Percentiles rank a stretch among this genome's conserved stretches.
phyloP scores from a whole-genome alignment of 129 eudicot genomes.

The Oenanthe sinensis region DNA sequence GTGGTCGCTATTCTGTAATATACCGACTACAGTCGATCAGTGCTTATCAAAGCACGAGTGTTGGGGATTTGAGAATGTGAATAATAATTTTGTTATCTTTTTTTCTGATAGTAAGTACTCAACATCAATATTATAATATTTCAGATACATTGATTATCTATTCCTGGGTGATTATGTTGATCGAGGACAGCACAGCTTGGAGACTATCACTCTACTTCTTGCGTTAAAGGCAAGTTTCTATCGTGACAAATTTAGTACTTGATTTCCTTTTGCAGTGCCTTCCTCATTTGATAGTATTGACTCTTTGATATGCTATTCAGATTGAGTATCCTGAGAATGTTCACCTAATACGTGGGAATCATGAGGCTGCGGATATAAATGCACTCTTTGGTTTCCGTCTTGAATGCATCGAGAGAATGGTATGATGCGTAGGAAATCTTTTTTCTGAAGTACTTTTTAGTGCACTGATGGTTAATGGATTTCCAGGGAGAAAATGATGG shows the following conservation, averaged over 20 bases:
- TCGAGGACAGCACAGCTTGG: conserved; percentile 99
- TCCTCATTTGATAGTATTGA: not conserved
- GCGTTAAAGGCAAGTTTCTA: conserved; percentile 69
- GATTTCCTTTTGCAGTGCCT: conserved; percentile 4
- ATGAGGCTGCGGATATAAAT: conserved; percentile 98
- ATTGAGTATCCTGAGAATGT: conserved; percentile 94
- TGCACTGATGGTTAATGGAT: conserved; percentile 16
- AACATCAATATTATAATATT: conserved; percentile 9
- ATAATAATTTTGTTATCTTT: not conserved
- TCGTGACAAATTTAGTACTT: conserved; percentile 7
- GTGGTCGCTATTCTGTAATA: not conserved
- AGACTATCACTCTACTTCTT: conserved; percentile 83
- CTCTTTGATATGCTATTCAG: conserved; percentile 28
- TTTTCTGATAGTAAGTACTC: conserved; percentile 2
- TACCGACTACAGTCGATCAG: not conserved
- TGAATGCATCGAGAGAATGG: conserved; percentile 98
- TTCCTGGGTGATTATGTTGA: conserved; percentile 99
- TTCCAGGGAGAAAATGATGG: conserved; percentile 95
- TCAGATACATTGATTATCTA: conserved; percentile 89
- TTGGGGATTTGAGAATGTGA: not conserved
- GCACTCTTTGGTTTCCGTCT: conserved; percentile 98
- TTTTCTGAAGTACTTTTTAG: not conserved
- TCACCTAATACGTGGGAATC: conserved; percentile 97
- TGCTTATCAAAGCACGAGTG: not conserved
- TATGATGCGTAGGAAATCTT: conserved; percentile 18